A percentile compares a stretch with the other conserved stretches of the same genome.
phyloP scores from a whole-genome alignment of 2,329 filamentous ascomycete genomes.

The Apiospora koreana region DNA sequence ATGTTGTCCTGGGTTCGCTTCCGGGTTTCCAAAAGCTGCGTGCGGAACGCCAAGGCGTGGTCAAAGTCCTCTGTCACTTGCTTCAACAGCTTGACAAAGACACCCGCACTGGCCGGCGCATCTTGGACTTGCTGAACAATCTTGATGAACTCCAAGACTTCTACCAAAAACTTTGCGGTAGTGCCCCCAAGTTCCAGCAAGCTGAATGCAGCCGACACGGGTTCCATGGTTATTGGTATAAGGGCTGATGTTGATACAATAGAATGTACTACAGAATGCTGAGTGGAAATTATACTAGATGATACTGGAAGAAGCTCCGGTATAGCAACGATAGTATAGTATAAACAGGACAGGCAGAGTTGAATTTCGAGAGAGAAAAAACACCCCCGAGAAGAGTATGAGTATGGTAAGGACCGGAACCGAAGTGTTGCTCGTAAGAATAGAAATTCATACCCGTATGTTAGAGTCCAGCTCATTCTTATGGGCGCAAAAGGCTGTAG shows the following conservation, averaged over 20 bases:
- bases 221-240: neutral
- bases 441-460: no score
- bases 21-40: neutral
- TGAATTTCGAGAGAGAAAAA: no score
- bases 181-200: neutral
- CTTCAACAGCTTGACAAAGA: neutral
- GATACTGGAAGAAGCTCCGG: neutral
- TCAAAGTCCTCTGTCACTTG: neutral
- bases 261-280: no score
- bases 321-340: neutral
- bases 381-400: no score
- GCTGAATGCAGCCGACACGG: neutral
- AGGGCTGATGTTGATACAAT: neutral
- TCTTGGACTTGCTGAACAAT: neutral
- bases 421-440: no score
- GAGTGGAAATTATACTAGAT: no score
- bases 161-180: neutral
- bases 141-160: neutral
- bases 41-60: neutral
- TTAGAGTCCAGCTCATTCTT: no score
- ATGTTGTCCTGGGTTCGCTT: neutral
- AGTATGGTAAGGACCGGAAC: no score
- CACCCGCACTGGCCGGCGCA: neutral
- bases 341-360: neutral
- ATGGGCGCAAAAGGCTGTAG: no score